A percentile compares a stretch with the other conserved stretches of the same genome.
Evolutionary conservation across 2,329 filamentous ascomycete genomes (phyloP).

Genomic region (Pyrenophora seminiperda): DNA sequence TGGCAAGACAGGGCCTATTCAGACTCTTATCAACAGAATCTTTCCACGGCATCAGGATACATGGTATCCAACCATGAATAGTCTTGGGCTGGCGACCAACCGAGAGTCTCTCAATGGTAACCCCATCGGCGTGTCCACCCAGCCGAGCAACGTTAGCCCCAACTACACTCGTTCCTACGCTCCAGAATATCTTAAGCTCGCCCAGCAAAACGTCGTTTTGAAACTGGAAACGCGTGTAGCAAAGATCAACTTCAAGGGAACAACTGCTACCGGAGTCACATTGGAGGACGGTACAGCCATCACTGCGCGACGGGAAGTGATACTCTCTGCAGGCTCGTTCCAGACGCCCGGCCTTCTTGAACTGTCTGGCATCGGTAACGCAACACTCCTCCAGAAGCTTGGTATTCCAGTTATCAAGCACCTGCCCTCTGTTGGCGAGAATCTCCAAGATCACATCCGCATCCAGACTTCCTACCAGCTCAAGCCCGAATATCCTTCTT

Average conservation of each 20-base stretch:
- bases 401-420: slow-evolving; percentile 28
- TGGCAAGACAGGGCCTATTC: slow-evolving; percentile 40
- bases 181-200: slow-evolving; percentile 53
- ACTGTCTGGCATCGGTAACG: slow-evolving; percentile 32
- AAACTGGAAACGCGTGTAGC: slow-evolving; percentile 46
- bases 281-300: slow-evolving; percentile 38
- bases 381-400: slow-evolving; percentile 18
- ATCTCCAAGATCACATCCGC: slow-evolving; percentile 43
- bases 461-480: slow-evolving; percentile 33
- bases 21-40: slow-evolving; percentile 50
- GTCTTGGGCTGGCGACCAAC: slow-evolving; percentile 51
- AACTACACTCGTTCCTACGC: slow-evolving; percentile 58
- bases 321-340: slow-evolving; percentile 35
- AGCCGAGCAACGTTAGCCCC: slow-evolving; percentile 56
- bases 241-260: slow-evolving; percentile 46
- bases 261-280: slow-evolving; percentile 40
- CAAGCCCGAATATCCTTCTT: slow-evolving; percentile 30
- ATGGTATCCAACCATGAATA: slow-evolving; percentile 56
- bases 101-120: slow-evolving; percentile 57
- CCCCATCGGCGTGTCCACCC: slow-evolving; percentile 57
- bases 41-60: slow-evolving; percentile 51
- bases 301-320: slow-evolving; percentile 37
- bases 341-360: slow-evolving; percentile 35
- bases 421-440: slow-evolving; percentile 34
- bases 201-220: slow-evolving; percentile 52